phyloP scores from a whole-genome alignment of 1,284 basidiomycete species.

The Leccinum ponderosum region DNA sequence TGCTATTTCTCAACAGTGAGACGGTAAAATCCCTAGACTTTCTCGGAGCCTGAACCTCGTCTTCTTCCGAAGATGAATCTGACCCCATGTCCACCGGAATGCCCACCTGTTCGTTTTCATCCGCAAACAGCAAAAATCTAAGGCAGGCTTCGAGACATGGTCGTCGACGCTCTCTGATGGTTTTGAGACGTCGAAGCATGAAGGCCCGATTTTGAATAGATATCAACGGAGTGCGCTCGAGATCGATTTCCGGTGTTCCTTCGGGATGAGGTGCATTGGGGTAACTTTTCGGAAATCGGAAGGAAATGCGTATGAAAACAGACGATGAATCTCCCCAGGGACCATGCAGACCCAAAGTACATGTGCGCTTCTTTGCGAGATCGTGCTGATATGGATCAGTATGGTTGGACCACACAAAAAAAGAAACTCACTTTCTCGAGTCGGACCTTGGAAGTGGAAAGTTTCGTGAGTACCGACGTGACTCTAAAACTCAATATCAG shows the following conservation, averaged over 20 bases:
- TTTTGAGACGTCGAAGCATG: conserved; percentile 73
- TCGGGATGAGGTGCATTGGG: conserved; percentile 61
- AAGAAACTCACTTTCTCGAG: conserved; percentile 73
- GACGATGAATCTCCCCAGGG: conserved; percentile 85
- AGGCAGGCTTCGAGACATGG: conserved; percentile 85
- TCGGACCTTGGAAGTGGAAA: conserved; percentile 73
- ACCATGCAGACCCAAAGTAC: conserved; percentile 85
- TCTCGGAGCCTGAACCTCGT: conserved; percentile 37
- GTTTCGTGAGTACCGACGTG: conserved; percentile 71
- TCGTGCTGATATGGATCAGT: conserved; percentile 58
- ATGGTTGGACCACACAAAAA: background rate
- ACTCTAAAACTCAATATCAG: conserved; percentile 52
- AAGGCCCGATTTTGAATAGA: conserved; percentile 73
- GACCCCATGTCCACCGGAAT: conserved; percentile 47
- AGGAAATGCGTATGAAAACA: conserved; percentile 83
- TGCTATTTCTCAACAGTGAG: conserved; percentile 57
- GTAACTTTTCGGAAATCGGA: conserved; percentile 86
- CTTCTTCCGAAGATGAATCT: conserved; percentile 53
- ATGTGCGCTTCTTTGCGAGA: conserved; percentile 75
- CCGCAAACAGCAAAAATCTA: conserved; percentile 73
- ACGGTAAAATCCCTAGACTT: conserved; percentile 52
- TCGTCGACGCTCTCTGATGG: conserved; percentile 65
- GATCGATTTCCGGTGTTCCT: conserved; percentile 75
- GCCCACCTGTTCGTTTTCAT: conserved; percentile 50
- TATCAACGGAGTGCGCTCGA: conserved; percentile 83